Evolutionary conservation across 345 rosid genomes (phyloP).

Genomic region (Eucalyptus pauciflora): DNA sequence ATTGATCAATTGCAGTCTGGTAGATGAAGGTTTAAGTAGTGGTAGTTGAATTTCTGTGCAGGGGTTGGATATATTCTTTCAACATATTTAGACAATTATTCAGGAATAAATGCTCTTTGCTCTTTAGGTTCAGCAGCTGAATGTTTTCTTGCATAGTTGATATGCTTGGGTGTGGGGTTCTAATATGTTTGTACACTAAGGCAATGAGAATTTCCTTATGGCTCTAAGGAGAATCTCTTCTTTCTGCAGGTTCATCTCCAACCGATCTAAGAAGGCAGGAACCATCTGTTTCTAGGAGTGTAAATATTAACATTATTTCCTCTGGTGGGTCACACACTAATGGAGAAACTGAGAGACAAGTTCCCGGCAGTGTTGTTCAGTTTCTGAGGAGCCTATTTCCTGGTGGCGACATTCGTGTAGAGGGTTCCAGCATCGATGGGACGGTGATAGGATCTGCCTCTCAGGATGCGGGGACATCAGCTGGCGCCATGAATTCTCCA

Average conservation of each 20-base stretch:
- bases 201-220: not conserved
- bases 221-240: not conserved
- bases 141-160: not conserved
- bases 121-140: not conserved
- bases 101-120: not conserved
- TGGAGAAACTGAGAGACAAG: conserved; percentile 36
- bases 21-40: not conserved
- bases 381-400: conserved; percentile 42
- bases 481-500: not conserved
- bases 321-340: conserved; percentile 23
- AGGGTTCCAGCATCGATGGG: conserved; percentile 20
- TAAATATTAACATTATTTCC: conserved; percentile 19
- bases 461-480: conserved; percentile 11
- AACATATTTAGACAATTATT: not conserved
- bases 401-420: conserved; percentile 42
- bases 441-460: conserved; percentile 9
- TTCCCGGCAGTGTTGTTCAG: conserved; percentile 30
- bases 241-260: conserved; percentile 24
- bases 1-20: not conserved
- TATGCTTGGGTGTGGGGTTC: not conserved
- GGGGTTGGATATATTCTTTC: not conserved
- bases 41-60: not conserved
- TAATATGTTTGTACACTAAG: not conserved
- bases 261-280: conserved; percentile 23
- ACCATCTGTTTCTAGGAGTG: conserved; percentile 17